Conservation (phyloP, 2,329 filamentous ascomycete genomes). For the Pseudovirgaria hyperparasitica region DNA sequence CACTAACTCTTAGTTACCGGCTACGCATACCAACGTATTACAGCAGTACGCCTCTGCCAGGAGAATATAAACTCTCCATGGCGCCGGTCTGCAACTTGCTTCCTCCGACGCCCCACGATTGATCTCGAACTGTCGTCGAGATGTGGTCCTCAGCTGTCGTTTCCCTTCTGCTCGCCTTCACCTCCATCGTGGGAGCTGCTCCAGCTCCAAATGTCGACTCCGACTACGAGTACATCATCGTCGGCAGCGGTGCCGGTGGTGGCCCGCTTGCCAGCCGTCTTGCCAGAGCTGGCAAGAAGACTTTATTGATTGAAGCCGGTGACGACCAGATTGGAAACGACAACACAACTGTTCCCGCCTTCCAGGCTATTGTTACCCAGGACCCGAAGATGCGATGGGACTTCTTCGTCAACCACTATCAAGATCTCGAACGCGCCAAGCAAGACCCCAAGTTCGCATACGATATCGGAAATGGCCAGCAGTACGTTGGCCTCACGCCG, state of each 20-base stretch:
- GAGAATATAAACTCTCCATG: too few relatives aligned
- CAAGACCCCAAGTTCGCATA: slow-evolving; percentile 49
- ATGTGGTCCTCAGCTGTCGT: too few relatives aligned
- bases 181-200: slow-evolving; percentile 2
- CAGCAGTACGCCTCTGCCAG: too few relatives aligned
- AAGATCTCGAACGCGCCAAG: slow-evolving; percentile 38
- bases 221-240: slow-evolving; percentile 48
- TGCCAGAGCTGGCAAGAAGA: slow-evolving; percentile 45
- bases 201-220: slow-evolving; percentile 4
- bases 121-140: too few relatives aligned
- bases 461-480: slow-evolving; percentile 34
- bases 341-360: slow-evolving; percentile 43
- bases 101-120: too few relatives aligned
- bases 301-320: slow-evolving; percentile 49
- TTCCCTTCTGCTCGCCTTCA: slow-evolving; percentile 6
- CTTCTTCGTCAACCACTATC: slow-evolving; percentile 52
- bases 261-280: slow-evolving; percentile 46
- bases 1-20: too few relatives aligned
- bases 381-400: slow-evolving; percentile 47
- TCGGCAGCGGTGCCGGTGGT: slow-evolving; percentile 48
- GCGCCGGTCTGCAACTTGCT: too few relatives aligned
- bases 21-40: too few relatives aligned
- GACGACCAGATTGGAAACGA: slow-evolving; percentile 41
- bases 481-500: slow-evolving; percentile 42
- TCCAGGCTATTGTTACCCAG: slow-evolving; percentile 41